Evolutionary conservation across 176 grass and related monocot genomes (phyloP).

Genomic region (Phoenix dactylifera): DNA sequence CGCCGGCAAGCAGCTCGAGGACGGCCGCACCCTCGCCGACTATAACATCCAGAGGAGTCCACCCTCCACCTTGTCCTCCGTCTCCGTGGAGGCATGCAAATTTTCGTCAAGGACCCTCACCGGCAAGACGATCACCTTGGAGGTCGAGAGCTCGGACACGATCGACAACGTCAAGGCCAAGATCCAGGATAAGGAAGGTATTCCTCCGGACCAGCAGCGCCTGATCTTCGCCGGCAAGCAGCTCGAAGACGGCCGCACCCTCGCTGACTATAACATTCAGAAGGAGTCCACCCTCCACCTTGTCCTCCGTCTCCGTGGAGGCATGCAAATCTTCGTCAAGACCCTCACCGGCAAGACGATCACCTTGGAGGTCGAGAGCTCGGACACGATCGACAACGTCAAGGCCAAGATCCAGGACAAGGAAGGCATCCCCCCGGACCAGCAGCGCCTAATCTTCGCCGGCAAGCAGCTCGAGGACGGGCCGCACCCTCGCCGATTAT

Average conservation of each 20-base stretch:
- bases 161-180: slow-evolving; percentile 35
- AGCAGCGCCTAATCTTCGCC: slow-evolving; percentile 36
- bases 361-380: too few species aligned
- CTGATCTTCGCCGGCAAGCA: slow-evolving; percentile 44
- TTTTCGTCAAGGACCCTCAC: slow-evolving; percentile 11
- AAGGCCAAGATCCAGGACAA: slow-evolving; percentile 89
- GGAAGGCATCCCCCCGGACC: slow-evolving; percentile 61
- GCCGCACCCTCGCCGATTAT: slow-evolving; percentile 46
- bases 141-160: too few species aligned
- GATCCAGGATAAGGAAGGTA: slow-evolving; percentile 82
- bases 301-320: too few species aligned
- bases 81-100: slow-evolving; percentile 34
- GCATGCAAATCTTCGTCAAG: slow-evolving; percentile 15
- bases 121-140: neutral
- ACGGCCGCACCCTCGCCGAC: too few species aligned
- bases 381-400: too few species aligned
- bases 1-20: slow-evolving; percentile 42
- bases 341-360: slow-evolving; percentile 1
- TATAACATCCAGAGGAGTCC: too few species aligned
- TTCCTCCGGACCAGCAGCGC: slow-evolving; percentile 52
- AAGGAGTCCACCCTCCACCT: too few species aligned
- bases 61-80: slow-evolving; percentile 53
- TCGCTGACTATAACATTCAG: slow-evolving; percentile 6
- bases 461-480: slow-evolving; percentile 65
- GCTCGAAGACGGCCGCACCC: slow-evolving; percentile 44